Percentiles rank a stretch among this genome's conserved stretches.
phyloP scores from a whole-genome alignment of 352 stramenopile species.

The Globisporangium solare region DNA sequence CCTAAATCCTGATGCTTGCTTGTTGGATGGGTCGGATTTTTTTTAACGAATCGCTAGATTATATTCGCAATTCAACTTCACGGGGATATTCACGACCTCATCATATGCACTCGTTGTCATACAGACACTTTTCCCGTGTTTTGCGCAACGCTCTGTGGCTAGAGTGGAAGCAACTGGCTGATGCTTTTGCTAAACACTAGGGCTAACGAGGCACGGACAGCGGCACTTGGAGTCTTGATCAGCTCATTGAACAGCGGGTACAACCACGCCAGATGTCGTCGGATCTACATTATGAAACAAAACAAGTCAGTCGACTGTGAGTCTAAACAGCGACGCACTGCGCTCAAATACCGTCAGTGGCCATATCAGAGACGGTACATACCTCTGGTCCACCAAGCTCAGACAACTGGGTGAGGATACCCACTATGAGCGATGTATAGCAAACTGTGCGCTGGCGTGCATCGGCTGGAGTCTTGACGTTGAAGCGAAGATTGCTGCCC shows the following conservation, averaged over 20 bases:
- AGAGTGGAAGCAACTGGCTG: slow-evolving; percentile 43
- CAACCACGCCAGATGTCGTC: slow-evolving; percentile 68
- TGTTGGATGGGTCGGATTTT: too few relatives aligned
- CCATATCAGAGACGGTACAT: slow-evolving; percentile 4
- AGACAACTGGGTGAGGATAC: slow-evolving; percentile 39
- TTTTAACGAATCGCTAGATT: too few relatives aligned
- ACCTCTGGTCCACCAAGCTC: slow-evolving; percentile 54
- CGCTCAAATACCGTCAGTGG: too few relatives aligned
- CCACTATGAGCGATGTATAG: slow-evolving; percentile 52
- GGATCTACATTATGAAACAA: slow-evolving; percentile 34
- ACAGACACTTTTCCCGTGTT: too few relatives aligned
- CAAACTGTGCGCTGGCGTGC: slow-evolving; percentile 47
- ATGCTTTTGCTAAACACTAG: slow-evolving; percentile 66
- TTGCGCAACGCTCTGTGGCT: not conserved
- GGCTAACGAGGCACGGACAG: slow-evolving; percentile 58
- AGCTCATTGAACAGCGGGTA: slow-evolving; percentile 76
- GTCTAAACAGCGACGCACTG: not conserved
- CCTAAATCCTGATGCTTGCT: too few relatives aligned
- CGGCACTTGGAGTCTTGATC: slow-evolving; percentile 54
- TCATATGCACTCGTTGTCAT: too few relatives aligned
- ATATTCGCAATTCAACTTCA: too few relatives aligned
- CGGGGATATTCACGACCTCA: too few relatives aligned
- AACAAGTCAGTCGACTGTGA: slow-evolving; percentile 11
- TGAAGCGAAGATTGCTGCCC: slow-evolving; percentile 11
- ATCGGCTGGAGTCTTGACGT: slow-evolving; percentile 31